phyloP scores from a whole-genome alignment of 2,329 filamentous ascomycete species.

The Colletotrichum graminicola region DNA sequence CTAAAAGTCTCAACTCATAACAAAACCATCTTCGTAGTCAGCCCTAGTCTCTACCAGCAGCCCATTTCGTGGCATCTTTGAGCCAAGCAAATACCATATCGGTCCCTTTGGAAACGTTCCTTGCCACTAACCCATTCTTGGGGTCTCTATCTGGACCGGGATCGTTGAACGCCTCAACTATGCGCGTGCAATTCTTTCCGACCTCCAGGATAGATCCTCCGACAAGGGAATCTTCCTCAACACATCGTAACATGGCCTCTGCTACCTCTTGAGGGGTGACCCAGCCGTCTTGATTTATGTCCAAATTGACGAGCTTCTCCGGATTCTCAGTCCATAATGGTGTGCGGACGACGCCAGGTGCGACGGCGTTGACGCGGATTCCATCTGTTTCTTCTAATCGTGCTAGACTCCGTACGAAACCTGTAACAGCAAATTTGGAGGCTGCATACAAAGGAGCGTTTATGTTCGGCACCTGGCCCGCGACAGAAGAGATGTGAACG shows the following conservation, averaged over 20 bases:
- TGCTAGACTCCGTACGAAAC: slow-evolving; percentile 57
- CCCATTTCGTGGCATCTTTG: slow-evolving; percentile 46
- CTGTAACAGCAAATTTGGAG: slow-evolving; percentile 54
- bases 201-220: slow-evolving; percentile 60
- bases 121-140: slow-evolving; percentile 47
- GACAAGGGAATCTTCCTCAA: slow-evolving; percentile 50
- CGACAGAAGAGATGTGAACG: slow-evolving; percentile 54
- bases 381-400: slow-evolving; percentile 50
- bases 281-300: slow-evolving; percentile 53
- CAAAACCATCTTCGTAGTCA: no score
- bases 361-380: slow-evolving; percentile 57
- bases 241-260: slow-evolving; percentile 56
- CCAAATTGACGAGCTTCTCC: slow-evolving; percentile 56
- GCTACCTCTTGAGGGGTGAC: slow-evolving; percentile 58
- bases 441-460: slow-evolving; percentile 55
- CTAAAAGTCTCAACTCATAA: not conserved
- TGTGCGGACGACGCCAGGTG: slow-evolving; percentile 59
- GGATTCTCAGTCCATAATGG: slow-evolving; percentile 60
- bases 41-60: slow-evolving; percentile 21
- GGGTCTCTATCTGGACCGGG: slow-evolving; percentile 52
- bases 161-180: slow-evolving; percentile 53
- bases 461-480: slow-evolving; percentile 52
- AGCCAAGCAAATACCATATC: slow-evolving; percentile 48
- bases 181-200: slow-evolving; percentile 48
- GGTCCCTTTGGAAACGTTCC: slow-evolving; percentile 47